These are phyloP conservation scores for Xylariales sp. DNA, from an alignment of 2,329 filamentous ascomycete genomes.

Conservation along the genomic window DNA sequence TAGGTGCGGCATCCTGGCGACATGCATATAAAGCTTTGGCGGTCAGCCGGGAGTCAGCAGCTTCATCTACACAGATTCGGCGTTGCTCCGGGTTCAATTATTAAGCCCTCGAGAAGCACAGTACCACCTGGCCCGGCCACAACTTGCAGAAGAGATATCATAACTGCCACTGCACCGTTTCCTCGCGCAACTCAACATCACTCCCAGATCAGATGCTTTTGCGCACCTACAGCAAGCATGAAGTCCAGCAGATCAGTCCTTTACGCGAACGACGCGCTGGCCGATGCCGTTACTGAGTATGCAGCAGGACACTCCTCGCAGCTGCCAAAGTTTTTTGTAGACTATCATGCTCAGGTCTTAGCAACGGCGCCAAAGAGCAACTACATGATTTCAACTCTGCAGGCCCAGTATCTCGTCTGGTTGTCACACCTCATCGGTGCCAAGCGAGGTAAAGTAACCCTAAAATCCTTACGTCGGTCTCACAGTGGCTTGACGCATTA, in stretches of 20 bases:
- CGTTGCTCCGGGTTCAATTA: no score
- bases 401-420: constrained; percentile 35
- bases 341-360: constrained; percentile 20
- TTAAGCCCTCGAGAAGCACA: no score
- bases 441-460: constrained; percentile 27
- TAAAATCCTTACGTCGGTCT: not conserved
- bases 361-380: constrained; percentile 14
- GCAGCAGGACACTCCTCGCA: constrained; percentile 21
- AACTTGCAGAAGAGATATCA: no score
- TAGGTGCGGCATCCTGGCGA: no score
- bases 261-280: constrained; percentile 23
- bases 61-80: no score
- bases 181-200: no score
- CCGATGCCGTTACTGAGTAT: constrained; percentile 21
- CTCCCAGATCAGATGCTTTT: no score
- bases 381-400: constrained; percentile 37
- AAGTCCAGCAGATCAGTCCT: constrained; percentile 19
- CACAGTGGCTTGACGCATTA: not conserved
- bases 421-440: constrained; percentile 35
- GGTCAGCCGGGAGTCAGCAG: no score
- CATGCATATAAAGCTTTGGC: no score
- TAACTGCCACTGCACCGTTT: no score
- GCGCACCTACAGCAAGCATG: constrained; percentile 10
- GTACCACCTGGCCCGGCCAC: no score
- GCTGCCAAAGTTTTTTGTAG: constrained; percentile 20